Conservation (phyloP, 1,284 basidiomycete genomes). For the Fereydounia khargensis region DNA sequence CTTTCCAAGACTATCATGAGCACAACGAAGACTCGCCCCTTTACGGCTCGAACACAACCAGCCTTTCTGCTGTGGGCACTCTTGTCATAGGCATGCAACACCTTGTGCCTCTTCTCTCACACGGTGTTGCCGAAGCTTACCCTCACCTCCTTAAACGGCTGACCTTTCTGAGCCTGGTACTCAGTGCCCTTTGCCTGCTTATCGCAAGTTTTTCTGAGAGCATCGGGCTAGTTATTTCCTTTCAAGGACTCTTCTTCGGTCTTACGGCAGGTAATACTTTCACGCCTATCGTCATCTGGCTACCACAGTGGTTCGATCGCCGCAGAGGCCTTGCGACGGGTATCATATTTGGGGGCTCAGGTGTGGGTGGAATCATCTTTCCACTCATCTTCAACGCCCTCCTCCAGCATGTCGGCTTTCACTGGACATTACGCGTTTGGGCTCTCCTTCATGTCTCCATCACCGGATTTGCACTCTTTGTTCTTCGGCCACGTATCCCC, state of each 20-base stretch:
- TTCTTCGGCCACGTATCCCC: slow-evolving; percentile 7
- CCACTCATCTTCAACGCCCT: slow-evolving; percentile 31
- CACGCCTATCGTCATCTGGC: slow-evolving; percentile 35
- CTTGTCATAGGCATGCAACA: slow-evolving; percentile 32
- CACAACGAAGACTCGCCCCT: slow-evolving; percentile 31
- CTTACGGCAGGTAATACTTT: slow-evolving; percentile 32
- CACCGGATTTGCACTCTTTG: slow-evolving; percentile 12
- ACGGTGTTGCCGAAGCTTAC: slow-evolving; percentile 29
- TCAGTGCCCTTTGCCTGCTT: slow-evolving; percentile 22
- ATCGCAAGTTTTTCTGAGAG: slow-evolving; percentile 34
- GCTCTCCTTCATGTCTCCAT: slow-evolving; percentile 26
- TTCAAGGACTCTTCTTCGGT: slow-evolving; percentile 40
- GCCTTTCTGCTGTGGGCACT: slow-evolving; percentile 38
- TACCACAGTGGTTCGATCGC: slow-evolving; percentile 42
- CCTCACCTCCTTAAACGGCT: slow-evolving; percentile 28
- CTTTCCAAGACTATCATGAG: slow-evolving; percentile 50
- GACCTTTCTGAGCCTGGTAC: slow-evolving; percentile 14
- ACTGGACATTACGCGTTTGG: slow-evolving; percentile 35
- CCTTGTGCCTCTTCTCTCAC: slow-evolving; percentile 33
- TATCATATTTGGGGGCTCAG: slow-evolving; percentile 35
- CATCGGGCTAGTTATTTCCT: slow-evolving; percentile 27
- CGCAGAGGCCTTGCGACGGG: slow-evolving; percentile 34
- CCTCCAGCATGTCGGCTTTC: slow-evolving; percentile 29
- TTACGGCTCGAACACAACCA: slow-evolving; percentile 16
- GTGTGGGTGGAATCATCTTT: slow-evolving; percentile 40